Conservation (phyloP, 2,329 filamentous ascomycete genomes). For the Botrytis squamosa region DNA sequence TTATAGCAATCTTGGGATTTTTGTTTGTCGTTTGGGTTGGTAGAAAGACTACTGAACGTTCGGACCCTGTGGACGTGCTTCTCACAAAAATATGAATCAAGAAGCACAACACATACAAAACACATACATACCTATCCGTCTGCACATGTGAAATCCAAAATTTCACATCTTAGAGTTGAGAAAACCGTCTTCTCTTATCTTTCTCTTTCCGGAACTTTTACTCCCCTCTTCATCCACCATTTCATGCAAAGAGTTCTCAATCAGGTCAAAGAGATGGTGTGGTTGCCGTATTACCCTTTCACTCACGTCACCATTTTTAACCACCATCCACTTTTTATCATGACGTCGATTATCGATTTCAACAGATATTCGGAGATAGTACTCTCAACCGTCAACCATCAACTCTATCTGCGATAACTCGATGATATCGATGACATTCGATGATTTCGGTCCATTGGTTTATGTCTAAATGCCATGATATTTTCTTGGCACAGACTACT, state of each 20-base stretch:
- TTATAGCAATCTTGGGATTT: neutral
- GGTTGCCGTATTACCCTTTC: neutral
- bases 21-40: neutral
- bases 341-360: slow-evolving; percentile 1
- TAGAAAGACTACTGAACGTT: neutral
- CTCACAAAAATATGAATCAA: neutral
- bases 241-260: neutral
- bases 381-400: neutral
- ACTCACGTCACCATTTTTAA: slow-evolving; percentile 4
- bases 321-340: neutral
- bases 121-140: neutral
- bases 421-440: neutral
- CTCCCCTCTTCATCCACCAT: neutral
- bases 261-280: neutral
- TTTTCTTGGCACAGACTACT: neutral
- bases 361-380: neutral
- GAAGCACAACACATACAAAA: neutral
- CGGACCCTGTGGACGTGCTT: neutral
- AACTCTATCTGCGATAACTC: neutral
- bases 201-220: neutral
- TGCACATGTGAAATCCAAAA: neutral
- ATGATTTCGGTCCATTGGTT: neutral
- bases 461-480: neutral
- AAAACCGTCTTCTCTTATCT: neutral
- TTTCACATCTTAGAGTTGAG: neutral